phyloP scores from a whole-genome alignment of 805 yeast species.

The Metschnikowia bowlesiae region DNA sequence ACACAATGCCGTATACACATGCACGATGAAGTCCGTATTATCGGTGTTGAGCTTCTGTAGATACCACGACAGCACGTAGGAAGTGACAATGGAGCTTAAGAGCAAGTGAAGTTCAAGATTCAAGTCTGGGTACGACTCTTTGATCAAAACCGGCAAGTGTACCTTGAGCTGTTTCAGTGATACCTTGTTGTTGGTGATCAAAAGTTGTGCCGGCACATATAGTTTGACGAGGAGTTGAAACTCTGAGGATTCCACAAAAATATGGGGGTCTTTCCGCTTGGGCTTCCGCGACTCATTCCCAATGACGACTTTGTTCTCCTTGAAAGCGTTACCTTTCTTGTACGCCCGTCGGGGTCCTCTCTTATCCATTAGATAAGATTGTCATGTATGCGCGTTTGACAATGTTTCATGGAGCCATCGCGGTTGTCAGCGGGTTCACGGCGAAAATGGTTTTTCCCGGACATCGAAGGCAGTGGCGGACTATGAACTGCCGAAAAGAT shows the following conservation, averaged over 20 bases:
- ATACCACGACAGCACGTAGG: constrained; percentile 19
- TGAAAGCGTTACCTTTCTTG: constrained; percentile 8
- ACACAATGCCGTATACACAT: constrained; percentile 12
- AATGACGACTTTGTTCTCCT: constrained; percentile 12
- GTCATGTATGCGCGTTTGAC: neutral
- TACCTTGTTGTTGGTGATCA: constrained; percentile 27
- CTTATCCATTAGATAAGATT: constrained; percentile 3
- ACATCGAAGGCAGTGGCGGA: too few relatives aligned
- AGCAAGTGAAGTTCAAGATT: constrained; percentile 37
- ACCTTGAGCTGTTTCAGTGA: constrained; percentile 23
- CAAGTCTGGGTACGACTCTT: constrained; percentile 18
- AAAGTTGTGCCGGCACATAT: constrained; percentile 31
- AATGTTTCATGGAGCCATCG: neutral
- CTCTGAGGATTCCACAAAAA: constrained; percentile 45
- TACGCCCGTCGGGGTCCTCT: constrained; percentile 7
- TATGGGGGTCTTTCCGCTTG: constrained; percentile 21
- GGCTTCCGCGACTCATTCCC: constrained; percentile 4
- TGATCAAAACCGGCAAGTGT: constrained; percentile 28
- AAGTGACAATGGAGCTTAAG: constrained; percentile 24
- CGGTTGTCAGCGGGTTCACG: neutral
- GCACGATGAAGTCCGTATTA: constrained; percentile 13
- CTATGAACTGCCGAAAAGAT: neutral
- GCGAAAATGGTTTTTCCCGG: too few relatives aligned
- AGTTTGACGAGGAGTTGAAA: constrained; percentile 34
- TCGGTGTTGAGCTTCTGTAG: constrained; percentile 15